Evolutionary conservation across 2,329 filamentous ascomycete genomes (phyloP).

Genomic region (Bipolaris oryzae): DNA sequence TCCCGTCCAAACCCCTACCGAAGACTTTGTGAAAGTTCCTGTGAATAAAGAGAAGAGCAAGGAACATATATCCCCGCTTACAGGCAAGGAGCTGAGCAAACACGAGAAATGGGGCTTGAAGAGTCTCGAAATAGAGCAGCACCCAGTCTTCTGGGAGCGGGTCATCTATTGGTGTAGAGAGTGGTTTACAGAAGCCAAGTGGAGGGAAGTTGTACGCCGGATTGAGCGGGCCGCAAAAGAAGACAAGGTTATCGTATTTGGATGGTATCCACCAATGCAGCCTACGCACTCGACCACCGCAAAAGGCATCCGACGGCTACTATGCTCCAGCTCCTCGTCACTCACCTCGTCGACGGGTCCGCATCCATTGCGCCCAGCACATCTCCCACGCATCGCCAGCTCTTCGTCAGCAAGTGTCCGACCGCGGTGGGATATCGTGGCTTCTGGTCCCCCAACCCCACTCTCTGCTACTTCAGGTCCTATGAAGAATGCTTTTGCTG

Average conservation of each 20-base stretch:
- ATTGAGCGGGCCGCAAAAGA: conserved; percentile 12
- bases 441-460: conserved; percentile 18
- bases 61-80: neutral
- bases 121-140: conserved; percentile 15
- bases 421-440: conserved; percentile 24
- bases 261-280: neutral
- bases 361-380: conserved; percentile 4
- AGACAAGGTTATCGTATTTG: conserved; percentile 6
- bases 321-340: conserved; percentile 4
- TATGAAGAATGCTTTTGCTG: conserved; percentile 25
- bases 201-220: conserved; percentile 7
- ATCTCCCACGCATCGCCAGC: conserved; percentile 7
- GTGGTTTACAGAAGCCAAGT: conserved; percentile 20
- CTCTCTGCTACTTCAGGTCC: conserved; percentile 15
- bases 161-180: conserved; percentile 17
- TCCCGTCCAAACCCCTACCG: neutral
- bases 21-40: neutral
- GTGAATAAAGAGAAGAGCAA: neutral
- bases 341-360: conserved; percentile 8
- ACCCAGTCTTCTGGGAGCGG: conserved; percentile 9
- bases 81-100: conserved; percentile 9
- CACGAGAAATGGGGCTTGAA: conserved; percentile 26
- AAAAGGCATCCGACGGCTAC: neutral
- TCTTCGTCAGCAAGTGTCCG: conserved; percentile 12
- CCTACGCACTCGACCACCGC: neutral